Percentiles rank a stretch among this genome's conserved stretches.
These are phyloP conservation scores for Citrullus amarus DNA, from an alignment of 306 rosid genomes.

Conservation along the genomic window DNA sequence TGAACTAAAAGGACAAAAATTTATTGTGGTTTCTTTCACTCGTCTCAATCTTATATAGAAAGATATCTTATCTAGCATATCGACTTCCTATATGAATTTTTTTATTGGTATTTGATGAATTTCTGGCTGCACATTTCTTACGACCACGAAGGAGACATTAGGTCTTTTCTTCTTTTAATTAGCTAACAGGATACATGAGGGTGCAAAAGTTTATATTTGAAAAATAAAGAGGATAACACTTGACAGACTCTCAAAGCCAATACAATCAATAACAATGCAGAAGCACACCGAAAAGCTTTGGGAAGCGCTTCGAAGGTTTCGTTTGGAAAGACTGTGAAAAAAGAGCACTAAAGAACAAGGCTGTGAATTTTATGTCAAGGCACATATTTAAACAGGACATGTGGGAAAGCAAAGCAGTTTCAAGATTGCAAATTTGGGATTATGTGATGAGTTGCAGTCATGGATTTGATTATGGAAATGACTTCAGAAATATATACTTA, in stretches of 20 bases:
- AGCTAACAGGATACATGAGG: too few relatives aligned
- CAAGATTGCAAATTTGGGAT: neutral
- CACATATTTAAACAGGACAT: neutral
- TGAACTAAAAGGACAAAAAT: neutral
- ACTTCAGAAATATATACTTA: constrained; percentile 29
- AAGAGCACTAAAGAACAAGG: neutral
- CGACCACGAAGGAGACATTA: too few relatives aligned
- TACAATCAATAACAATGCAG: neutral
- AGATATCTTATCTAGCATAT: too few relatives aligned
- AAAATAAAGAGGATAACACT: neutral
- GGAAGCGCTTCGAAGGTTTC: neutral
- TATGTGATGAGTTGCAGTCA: neutral
- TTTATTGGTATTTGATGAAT: neutral
- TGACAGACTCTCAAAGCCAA: too few relatives aligned
- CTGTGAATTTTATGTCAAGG: neutral
- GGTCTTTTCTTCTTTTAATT: too few relatives aligned
- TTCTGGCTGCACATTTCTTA: neutral
- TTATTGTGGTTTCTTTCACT: neutral
- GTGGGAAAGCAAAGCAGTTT: neutral
- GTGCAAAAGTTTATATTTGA: too few relatives aligned
- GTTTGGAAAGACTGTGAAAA: neutral
- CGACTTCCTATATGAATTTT: neutral
- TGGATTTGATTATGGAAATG: neutral
- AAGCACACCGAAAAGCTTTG: neutral
- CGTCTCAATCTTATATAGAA: neutral